A percentile compares a stretch with the other conserved stretches of the same genome.
Evolutionary conservation across 2,329 filamentous ascomycete genomes (phyloP).

Genomic region (Rhinocladiella mackenziei): DNA sequence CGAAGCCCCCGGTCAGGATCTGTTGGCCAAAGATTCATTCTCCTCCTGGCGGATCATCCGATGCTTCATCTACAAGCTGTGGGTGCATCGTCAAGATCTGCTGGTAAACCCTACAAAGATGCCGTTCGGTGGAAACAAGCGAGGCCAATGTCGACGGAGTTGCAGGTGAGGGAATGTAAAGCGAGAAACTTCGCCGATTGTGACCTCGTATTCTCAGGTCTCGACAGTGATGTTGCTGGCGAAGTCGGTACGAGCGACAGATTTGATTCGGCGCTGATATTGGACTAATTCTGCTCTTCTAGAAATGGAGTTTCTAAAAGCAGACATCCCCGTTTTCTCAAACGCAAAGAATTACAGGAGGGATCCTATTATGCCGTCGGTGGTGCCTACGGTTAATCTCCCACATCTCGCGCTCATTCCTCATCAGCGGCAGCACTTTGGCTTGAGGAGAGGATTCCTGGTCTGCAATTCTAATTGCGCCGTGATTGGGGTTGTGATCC

Average conservation of each 20-base stretch:
- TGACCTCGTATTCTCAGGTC: constrained; percentile 86
- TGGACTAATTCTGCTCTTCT: too few species aligned
- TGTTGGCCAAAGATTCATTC: constrained; percentile 91
- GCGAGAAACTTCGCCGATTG: constrained; percentile 81
- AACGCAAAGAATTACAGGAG: constrained; percentile 97
- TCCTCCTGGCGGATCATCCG: constrained; percentile 83
- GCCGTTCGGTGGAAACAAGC: constrained; percentile 94
- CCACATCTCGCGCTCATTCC: constrained; percentile 80
- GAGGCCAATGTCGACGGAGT: constrained; percentile 67
- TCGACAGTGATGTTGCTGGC: constrained; percentile 88
- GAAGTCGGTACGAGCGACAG: constrained; percentile 65
- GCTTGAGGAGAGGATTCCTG: constrained; percentile 78
- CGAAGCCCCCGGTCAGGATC: too few species aligned
- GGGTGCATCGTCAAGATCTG: constrained; percentile 82
- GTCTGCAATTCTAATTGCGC: constrained; percentile 99
- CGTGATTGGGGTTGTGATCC: constrained; percentile 92
- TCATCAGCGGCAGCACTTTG: constrained; percentile 73
- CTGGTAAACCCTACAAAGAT: constrained; percentile 91
- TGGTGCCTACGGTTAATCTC: constrained; percentile 93
- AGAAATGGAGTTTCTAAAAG: constrained; percentile 88
- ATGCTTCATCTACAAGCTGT: constrained; percentile 81
- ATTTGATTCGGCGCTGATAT: constrained; percentile 3
- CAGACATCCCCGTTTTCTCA: constrained; percentile 87
- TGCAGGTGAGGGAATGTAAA: constrained; percentile 80
- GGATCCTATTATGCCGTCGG: constrained; percentile 82